A percentile compares a stretch with the other conserved stretches of the same genome.
Evolutionary conservation across 2,329 filamentous ascomycete genomes (phyloP).

Genomic region (Arthrobotrys sinensis): DNA sequence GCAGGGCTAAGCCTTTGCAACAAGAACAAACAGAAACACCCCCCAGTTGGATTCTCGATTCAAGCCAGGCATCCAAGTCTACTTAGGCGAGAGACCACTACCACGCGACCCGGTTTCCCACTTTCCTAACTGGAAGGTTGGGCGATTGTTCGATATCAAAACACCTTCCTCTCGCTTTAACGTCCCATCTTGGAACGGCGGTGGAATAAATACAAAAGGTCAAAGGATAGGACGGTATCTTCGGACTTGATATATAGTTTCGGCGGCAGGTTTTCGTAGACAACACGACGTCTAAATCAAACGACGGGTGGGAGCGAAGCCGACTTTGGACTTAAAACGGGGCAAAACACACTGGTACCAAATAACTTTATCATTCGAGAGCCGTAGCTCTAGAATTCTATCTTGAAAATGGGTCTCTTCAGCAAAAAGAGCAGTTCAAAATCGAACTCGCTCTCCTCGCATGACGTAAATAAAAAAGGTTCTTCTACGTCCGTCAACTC

Average conservation of each 20-base stretch:
- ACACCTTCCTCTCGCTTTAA: constrained; percentile 53
- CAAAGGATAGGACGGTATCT: constrained; percentile 30
- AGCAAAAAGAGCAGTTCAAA: constrained; percentile 70
- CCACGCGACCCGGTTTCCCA: constrained; percentile 24
- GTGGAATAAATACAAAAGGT: constrained; percentile 31
- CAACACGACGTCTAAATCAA: constrained; percentile 26
- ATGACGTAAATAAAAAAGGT: constrained; percentile 70
- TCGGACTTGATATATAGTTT: constrained; percentile 20
- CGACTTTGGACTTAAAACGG: neutral
- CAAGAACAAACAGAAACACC: constrained; percentile 28
- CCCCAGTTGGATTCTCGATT: constrained; percentile 31
- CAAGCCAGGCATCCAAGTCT: constrained; percentile 34
- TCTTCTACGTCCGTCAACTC: constrained; percentile 70
- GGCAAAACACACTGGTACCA: constrained; percentile 3
- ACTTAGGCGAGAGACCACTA: constrained; percentile 37
- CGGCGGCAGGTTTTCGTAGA: constrained; percentile 1
- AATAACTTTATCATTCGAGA: neutral
- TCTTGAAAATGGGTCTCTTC: constrained; percentile 71
- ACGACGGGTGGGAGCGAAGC: constrained; percentile 2
- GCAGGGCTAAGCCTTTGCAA: constrained; percentile 35
- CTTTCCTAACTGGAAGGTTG: constrained; percentile 49
- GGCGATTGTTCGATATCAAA: constrained; percentile 30
- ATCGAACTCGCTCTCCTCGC: constrained; percentile 69
- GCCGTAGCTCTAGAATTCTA: constrained; percentile 6
- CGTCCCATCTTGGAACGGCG: constrained; percentile 41